Evolutionary conservation across 2,329 filamentous ascomycete species (phyloP).

Genomic region (Hysterium pulicare): DNA sequence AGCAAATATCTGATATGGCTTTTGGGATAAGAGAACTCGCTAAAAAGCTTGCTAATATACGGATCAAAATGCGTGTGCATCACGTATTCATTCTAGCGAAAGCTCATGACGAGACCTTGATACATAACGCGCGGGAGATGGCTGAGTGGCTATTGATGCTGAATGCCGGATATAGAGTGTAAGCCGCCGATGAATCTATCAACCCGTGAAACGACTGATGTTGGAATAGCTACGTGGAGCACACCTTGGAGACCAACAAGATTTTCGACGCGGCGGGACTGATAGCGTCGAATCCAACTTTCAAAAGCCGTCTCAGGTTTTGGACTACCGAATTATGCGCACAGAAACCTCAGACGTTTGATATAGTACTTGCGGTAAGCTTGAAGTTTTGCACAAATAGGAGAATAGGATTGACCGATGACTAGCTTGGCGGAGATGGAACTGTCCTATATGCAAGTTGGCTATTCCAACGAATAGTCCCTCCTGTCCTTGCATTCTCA

Average conservation of each 20-base stretch:
- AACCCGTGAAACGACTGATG: constrained; percentile 3
- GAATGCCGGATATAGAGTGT: constrained; percentile 72
- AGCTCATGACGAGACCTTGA: constrained; percentile 77
- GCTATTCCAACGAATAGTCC: constrained; percentile 94
- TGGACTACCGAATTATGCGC: constrained; percentile 81
- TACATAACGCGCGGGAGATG: constrained; percentile 73
- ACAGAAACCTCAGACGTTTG: constrained; percentile 78
- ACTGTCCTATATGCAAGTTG: constrained; percentile 95
- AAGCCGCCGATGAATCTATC: constrained; percentile 17
- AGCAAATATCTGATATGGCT: constrained; percentile 93
- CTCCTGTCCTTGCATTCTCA: constrained; percentile 87
- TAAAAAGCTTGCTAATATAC: constrained; percentile 78
- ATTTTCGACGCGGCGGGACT: constrained; percentile 72
- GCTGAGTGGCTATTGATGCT: constrained; percentile 75
- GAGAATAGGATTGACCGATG: not conserved
- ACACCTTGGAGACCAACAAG: constrained; percentile 66
- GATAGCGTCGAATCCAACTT: constrained; percentile 57
- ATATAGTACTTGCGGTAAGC: constrained; percentile 77
- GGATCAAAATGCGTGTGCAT: constrained; percentile 75
- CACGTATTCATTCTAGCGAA: constrained; percentile 89
- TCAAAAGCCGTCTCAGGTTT: constrained; percentile 63
- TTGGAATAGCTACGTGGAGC: constrained; percentile 61
- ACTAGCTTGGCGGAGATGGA: constrained; percentile 79
- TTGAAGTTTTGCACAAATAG: not conserved
- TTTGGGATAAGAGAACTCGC: constrained; percentile 91